Evolutionary conservation across 164 flowering plant genomes (phyloP).

Genomic region (Akebia trifoliata): DNA sequence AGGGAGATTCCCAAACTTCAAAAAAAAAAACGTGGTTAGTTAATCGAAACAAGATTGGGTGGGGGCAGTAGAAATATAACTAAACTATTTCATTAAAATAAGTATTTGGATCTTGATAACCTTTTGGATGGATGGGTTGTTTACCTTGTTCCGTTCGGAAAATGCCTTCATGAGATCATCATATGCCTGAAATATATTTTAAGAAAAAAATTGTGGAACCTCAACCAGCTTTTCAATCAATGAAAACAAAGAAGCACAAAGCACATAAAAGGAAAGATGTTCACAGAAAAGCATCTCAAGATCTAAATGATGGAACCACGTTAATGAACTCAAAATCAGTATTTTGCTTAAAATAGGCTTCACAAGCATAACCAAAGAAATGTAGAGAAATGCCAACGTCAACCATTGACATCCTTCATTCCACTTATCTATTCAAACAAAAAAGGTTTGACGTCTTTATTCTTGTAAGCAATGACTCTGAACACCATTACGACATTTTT

Average conservation of each 20-base stretch:
- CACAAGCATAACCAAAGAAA: background rate
- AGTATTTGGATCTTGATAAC: too few species aligned
- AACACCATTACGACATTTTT: too few species aligned
- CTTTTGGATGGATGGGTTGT: background rate
- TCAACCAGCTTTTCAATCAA: constrained; percentile 1
- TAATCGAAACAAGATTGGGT: background rate
- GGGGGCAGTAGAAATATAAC: background rate
- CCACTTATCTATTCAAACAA: too few species aligned
- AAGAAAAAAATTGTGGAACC: constrained; percentile 7
- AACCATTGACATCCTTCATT: too few species aligned
- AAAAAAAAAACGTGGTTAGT: background rate
- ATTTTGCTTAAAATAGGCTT: background rate
- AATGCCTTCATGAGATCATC: constrained; percentile 90
- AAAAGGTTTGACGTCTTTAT: too few species aligned
- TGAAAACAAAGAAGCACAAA: background rate
- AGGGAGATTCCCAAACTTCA: constrained; percentile 99
- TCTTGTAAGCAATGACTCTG: too few species aligned
- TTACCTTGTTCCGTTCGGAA: constrained; percentile 90
- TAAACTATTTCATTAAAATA: too few species aligned
- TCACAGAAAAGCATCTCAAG: background rate
- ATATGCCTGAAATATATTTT: constrained; percentile 75
- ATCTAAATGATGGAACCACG: background rate
- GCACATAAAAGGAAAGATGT: background rate
- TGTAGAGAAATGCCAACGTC: too few species aligned
- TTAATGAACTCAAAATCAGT: too few species aligned